Base-by-base conservation (phyloP, 345 rosid species). In the Citrus maxima region DNA sequence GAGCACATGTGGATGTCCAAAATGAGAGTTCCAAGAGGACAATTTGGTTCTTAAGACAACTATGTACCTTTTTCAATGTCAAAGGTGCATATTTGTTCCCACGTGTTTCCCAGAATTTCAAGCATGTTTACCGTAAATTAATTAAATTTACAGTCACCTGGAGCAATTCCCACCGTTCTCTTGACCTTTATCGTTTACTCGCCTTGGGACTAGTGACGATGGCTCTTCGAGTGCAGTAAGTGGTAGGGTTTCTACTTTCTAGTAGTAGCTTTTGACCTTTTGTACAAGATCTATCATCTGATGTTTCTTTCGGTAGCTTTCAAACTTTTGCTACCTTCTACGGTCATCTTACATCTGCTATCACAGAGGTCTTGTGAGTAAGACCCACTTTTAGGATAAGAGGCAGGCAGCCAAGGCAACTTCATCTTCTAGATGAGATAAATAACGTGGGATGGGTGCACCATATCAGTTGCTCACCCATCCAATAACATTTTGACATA, bases 351-450 rank as follows among this genome's bases (percentile, higher is more conserved):
- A 46, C 18, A 46, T 13, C 62, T 65, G 61, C 71, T 10, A 9
- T 77, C 67, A 77, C 67, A 37, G 66, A 16, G 37, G 19, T 37
- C 73, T 56, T 38, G 73, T 75, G 78, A 64, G 78, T 49, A 7
- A 54, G 61, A 59, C 73, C 73, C 79, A 67, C 79, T 67, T 66
- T 35, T 67, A 10, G 58, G 64, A 67, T 55, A 67, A 76, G 79
- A 19, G 38, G 38, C 40, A 37, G 54, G 16, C 51, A 42, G 51
- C 16, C 51, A 46, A 12, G 51, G 51, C 27, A 34, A 21, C 27
- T 18, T 16, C 9, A 14, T 4, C 42, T 64, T 18, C 68, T 32
- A 3, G 40, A 10, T 54, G 21, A 54, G 58, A 54, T 4, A 54
- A 54, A 54, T 54, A 4, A 4, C 19, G n/a, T 54, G 58, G 22